Evolutionary conservation across 441 rosid genomes (phyloP), one percentile per base, ranked within the genome.

Genomic region (Gossypium aridum): DNA sequence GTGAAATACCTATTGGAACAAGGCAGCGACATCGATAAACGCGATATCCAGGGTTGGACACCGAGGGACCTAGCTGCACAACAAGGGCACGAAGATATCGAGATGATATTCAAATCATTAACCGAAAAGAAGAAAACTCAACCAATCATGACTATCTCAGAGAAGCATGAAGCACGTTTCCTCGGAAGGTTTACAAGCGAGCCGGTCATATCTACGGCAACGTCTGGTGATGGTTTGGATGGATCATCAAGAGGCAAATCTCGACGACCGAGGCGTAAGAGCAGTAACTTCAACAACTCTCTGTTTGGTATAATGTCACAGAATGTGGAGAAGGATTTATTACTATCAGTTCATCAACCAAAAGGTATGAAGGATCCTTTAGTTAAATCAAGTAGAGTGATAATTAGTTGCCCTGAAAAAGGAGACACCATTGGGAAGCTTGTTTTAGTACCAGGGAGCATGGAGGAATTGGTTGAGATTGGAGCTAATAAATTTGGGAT

Each of bases 11-110:
- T 96, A 25, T 72, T 92, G 74, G 91, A 92, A n/a, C 81, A 88
- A 73, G 97, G 98, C 76, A 91, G 92, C 10, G 92, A 90, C 71
- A 79, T 88, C 20, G 97, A 92, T 79, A 83, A 54, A 80, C 86
- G 89, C 26, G 96, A 92, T 79, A 71, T 64, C 28, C 78, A 92
- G 8, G 91, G 98, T n/a, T 96, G 97, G 98, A 92, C 94, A 5
- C 85, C 97, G 12, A 83, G 87, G 80, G 88, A 71, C 59, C 83
- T 96, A 66, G 94, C 94, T 2, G 94, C 89, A 71, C 95, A 96
- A 66, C 97, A 92, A 80, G 94, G 94, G 51, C 87, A 82, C 14
- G 92, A 88, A 74, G 92, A 90, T 37, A 90, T 90, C 54, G 75
- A 83, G 75, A 23, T 25, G 47, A 25, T 91, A 70, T 79, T 93